A percentile compares a stretch with the other conserved stretches of the same genome.
phyloP scores from a whole-genome alignment of 768 basidiomycete genomes.

The Russula dissimulans region DNA sequence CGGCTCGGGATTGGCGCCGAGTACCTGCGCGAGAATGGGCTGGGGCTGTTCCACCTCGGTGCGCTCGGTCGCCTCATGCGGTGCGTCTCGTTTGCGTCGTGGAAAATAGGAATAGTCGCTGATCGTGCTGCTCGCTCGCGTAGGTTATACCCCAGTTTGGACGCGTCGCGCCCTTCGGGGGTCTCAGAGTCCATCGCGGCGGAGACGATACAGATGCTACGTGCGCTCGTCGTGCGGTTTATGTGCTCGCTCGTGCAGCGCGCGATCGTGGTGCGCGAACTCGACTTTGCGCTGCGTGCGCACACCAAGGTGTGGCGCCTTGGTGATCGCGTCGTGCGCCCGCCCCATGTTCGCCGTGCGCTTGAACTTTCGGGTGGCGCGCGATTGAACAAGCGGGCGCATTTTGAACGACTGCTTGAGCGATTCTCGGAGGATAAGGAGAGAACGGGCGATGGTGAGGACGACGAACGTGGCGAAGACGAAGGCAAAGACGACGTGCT shows the following conservation, averaged over 20 bases:
- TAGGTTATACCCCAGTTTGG: slow-evolving; percentile 27
- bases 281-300: slow-evolving; percentile 48
- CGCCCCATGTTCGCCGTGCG: slow-evolving; percentile 39
- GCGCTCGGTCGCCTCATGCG: background rate
- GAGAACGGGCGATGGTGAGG: background rate
- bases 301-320: slow-evolving; percentile 52
- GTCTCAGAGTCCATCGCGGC: slow-evolving; percentile 35
- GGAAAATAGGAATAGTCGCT: background rate
- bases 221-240: slow-evolving; percentile 31
- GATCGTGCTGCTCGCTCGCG: background rate
- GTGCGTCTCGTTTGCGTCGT: too few species aligned
- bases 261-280: slow-evolving; percentile 27
- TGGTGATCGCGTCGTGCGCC: slow-evolving; percentile 29
- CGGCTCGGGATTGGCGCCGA: too few species aligned
- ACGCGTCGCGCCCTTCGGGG: slow-evolving; percentile 16
- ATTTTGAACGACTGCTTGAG: slow-evolving; percentile 32
- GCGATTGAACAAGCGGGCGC: slow-evolving; percentile 29
- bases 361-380: slow-evolving; percentile 38
- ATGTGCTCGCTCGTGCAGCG: slow-evolving; percentile 41
- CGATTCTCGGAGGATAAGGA: background rate
- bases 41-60: slow-evolving; percentile 42
- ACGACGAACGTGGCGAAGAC: too few species aligned
- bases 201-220: slow-evolving; percentile 38
- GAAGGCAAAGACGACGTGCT: slow-evolving; percentile 4
- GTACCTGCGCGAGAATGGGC: background rate